Base-by-base conservation (phyloP, 129 eudicot species). In the Flaveria ramosissima region DNA sequence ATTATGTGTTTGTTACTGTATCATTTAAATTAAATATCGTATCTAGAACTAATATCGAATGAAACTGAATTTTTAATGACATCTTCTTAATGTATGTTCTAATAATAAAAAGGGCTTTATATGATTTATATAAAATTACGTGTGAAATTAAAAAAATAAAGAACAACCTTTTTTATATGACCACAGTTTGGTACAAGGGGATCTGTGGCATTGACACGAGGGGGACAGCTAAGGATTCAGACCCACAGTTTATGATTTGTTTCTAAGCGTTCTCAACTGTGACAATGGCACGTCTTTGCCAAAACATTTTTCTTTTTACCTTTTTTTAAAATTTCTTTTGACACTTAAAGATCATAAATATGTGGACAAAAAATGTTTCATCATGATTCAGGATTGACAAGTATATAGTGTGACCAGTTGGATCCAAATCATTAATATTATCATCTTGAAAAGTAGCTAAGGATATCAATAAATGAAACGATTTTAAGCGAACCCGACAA, bases 141-240 rank as follows among this genome's bases (percentile, higher is more conserved):
- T 13, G 69, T 15, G 45, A 36, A 61, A 39, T 36, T 39, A 32
- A 19, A 56, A 41, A 16, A 42, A 27, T 23, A 21, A 21, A 62
- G 27, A 23, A 26, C 7, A 23, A 1, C 2, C 0, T 6, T 13
- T 3, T 21, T 12, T 56, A 60, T 43, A 45, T 48, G 45, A 26
- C 61, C 39, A 46, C 2, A 46, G 61, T 62, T 46, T 26, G 71
- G 79, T 75, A 61, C 79, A 75, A 47, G 61, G 36, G 6, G 45
- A n/a, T 46, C 23, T 75, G 62, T 45, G 70, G 70, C 70, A 60
- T 27, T 46, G 60, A 62, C 79, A 75, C 79, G 79, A 75, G 63
- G 78, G 62, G 50, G 61, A 76, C 66, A 68, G 81, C 81, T 55
- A 77, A 45, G 73, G 69, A 20, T 77, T 51, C 71, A 68, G 61